Base-by-base conservation (phyloP, 768 basidiomycete species). In the Amanita polypyramis region DNA sequence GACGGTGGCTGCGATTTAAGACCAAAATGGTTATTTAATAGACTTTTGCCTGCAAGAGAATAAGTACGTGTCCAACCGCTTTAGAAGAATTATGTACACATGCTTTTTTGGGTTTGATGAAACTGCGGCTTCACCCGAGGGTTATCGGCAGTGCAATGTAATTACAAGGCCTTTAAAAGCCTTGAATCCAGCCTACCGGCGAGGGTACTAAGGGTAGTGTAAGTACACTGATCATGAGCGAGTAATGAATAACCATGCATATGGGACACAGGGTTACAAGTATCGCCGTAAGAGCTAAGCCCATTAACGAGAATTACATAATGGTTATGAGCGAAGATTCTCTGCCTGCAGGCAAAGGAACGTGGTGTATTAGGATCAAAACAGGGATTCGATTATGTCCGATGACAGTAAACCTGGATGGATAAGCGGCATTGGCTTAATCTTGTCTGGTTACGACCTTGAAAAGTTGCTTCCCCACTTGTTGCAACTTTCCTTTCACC, bases 291-390 rank as follows among this genome's bases (percentile, higher is more conserved):
- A 47, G 15, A 32, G 12, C 23, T 35, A 37, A 21, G 33, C 19
- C 44, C 44, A 29, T 45, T 23, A 29, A 19, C 25, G 21, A n/a
- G 23, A 2, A 23, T 50, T 44, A 50, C 43, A 64, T 72, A 75
- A 76, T 62, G 60, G 57, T 54, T 64, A 60, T 52, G 60, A 52
- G 58, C 52, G 65, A 62, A 63, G 62, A 64, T 61, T 58, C 53
- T 57, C 60, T 75, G 80, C 82, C 80, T 82, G 79, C 79, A 83
- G 82, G 82, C 82, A 79, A n/a, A 65, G 69, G 72, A 82, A 81
- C 82, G 81, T 84, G 74, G 66, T 67, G 75, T 65, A 65, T 63
- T 68, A 63, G 64, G 68, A 77, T 79, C 75, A 73, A 76, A 81
- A 71, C 60, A 68, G 68, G 64, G 64, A 67, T 66, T 58, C 60